phyloP scores from a whole-genome alignment of 352 stramenopile genomes.

The Pythium aristosporum region DNA sequence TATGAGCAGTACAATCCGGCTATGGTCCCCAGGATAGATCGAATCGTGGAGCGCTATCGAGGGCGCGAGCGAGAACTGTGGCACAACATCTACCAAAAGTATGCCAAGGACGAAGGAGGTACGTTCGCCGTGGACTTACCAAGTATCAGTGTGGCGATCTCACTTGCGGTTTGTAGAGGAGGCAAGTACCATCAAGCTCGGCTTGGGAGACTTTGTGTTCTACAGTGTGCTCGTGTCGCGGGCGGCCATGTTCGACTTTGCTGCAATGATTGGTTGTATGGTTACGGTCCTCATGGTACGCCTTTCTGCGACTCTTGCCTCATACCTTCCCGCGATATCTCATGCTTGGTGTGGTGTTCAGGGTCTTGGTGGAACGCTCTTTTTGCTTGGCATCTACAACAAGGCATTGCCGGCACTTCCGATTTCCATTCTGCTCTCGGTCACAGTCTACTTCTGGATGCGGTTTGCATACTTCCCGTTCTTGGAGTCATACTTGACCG shows the following conservation, averaged over 20 bases:
- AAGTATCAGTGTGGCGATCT: background rate
- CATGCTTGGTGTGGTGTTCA: conserved; percentile 20
- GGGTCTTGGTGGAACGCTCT: conserved; percentile 92
- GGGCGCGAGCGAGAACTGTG: conserved; percentile 74
- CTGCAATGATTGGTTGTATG: conserved; percentile 93
- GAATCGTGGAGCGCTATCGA: conserved; percentile 73
- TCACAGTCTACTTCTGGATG: conserved; percentile 83
- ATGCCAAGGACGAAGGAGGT: conserved; percentile 59
- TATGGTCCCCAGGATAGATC: conserved; percentile 61
- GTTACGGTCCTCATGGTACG: conserved; percentile 92
- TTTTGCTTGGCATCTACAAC: conserved; percentile 95
- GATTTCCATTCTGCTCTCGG: conserved; percentile 89
- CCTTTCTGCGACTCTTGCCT: background rate
- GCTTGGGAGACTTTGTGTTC: conserved; percentile 99
- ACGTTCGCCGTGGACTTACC: background rate
- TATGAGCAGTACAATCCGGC: conserved; percentile 70
- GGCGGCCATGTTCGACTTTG: conserved; percentile 95
- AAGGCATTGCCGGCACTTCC: conserved; percentile 95
- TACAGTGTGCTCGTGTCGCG: conserved; percentile 98
- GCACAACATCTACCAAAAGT: conserved; percentile 77
- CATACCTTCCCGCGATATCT: background rate
- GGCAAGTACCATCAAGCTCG: conserved; percentile 91
- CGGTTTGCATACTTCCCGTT: conserved; percentile 71
- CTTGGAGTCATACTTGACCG: conserved; percentile 37
- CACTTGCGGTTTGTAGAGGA: conserved; percentile 35